Evolutionary conservation across 2,329 filamentous ascomycete species (phyloP), one percentile per base, ranked within the genome.

Genomic region (Monosporascus sp.): DNA sequence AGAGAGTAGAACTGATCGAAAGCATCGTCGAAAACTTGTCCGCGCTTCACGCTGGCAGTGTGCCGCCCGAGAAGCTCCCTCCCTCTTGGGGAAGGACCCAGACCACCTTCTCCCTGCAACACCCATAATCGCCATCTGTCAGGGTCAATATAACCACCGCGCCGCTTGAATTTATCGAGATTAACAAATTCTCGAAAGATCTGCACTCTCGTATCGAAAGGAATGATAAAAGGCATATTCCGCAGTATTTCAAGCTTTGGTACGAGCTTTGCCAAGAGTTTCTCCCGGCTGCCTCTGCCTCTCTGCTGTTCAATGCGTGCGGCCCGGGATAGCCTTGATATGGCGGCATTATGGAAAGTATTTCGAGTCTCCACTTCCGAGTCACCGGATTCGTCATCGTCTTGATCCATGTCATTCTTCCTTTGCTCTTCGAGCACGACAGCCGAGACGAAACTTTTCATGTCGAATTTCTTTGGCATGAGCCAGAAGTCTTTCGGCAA

Each of bases 171-270:
- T 68, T 94, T 91, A 70, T 99, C 94, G 5, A 92, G 76, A 31
- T 83, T 73, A n/a, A 97, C 89, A 63, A 97, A 97, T 65, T 96
- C 85, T 31, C 92, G 84, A 70, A 99, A 97, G 24, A 97, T 93
- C 66, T 91, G 85, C 5, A 99, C 94, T 47, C 94, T 80, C 0
- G 90, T 94, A 38, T 90, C 84, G 63, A 99, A 99, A 0, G 93
- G 94, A 45, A 99, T 94, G 60, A 93, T 89, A 68, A 97, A 99
- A 0, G 94, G 94, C 86, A 99, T 95, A 64, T 97, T 95, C 61
- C 94, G 87, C 49, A 99, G 73, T 5, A 99, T 89, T 65, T 97
- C 92, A 9, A 97, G 76, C 61, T 93, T 87, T 1, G 94, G 93
- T 0, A 88, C 90, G 56, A 96, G 84, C 16, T 87, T 82, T 48